These are phyloP conservation scores for Colletotrichum echinochloae DNA, from an alignment of 2,329 filamentous ascomycete species.

Conservation along the genomic window DNA sequence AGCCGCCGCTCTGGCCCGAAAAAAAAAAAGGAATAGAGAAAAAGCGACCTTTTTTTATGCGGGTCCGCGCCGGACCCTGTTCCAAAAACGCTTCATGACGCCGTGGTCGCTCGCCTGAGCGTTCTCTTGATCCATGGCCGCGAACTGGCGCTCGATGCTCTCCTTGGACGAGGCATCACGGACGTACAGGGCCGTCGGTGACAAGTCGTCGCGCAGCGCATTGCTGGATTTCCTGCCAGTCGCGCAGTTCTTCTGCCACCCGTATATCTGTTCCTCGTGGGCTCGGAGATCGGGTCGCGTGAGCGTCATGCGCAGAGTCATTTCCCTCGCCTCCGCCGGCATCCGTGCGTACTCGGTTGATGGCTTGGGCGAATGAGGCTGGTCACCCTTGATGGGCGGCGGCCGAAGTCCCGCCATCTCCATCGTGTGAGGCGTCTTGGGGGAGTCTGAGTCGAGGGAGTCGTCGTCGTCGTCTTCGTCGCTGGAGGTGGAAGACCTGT, in stretches of 20 bases:
- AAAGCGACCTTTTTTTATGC: constrained; percentile 1
- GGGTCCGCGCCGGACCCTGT: constrained; percentile 63
- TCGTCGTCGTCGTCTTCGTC: constrained; percentile 66
- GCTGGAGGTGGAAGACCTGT: constrained; percentile 66
- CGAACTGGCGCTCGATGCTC: constrained; percentile 65
- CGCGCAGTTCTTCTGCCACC: constrained; percentile 66
- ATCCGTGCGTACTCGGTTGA: constrained; percentile 57
- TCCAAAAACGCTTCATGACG: constrained; percentile 74
- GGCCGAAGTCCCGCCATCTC: constrained; percentile 53
- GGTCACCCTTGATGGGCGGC: constrained; percentile 44
- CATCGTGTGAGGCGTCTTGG: constrained; percentile 64
- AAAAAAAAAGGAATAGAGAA: no score
- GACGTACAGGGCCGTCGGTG: constrained; percentile 47
- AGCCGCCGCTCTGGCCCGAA: no score
- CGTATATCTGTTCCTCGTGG: constrained; percentile 78
- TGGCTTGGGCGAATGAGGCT: constrained; percentile 47
- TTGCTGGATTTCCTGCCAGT: constrained; percentile 43
- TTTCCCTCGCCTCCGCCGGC: constrained; percentile 75
- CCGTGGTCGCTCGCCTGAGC: constrained; percentile 61
- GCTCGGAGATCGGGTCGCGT: constrained; percentile 88
- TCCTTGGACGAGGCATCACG: constrained; percentile 59
- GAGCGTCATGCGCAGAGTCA: constrained; percentile 96
- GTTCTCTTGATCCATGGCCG: constrained; percentile 65
- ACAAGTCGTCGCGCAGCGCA: constrained; percentile 50
- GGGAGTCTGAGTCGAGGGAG: constrained; percentile 71